Percentiles rank a stretch among this genome's conserved stretches.
phyloP scores from a whole-genome alignment of 108 stramenopile genomes.

The Nitzschia sp. region DNA sequence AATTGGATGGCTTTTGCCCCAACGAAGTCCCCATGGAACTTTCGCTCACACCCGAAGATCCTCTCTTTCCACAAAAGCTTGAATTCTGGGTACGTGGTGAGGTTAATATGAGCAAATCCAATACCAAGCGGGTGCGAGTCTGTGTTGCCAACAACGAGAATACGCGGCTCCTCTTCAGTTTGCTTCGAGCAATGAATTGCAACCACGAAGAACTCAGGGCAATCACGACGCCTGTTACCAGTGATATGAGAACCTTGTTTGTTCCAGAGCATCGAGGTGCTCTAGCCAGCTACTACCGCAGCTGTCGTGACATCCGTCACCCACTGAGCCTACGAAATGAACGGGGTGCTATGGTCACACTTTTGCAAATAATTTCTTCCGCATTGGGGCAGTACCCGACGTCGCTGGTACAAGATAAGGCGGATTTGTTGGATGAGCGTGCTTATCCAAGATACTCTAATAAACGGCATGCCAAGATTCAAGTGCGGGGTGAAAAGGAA shows the following conservation, averaged over 20 bases:
- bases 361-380: slow-evolving; percentile 60
- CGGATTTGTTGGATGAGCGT: slow-evolving; percentile 60
- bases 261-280: slow-evolving; percentile 31
- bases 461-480: slow-evolving; percentile 85
- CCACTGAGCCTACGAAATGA: slow-evolving; percentile 82
- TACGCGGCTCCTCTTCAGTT: slow-evolving; percentile 78
- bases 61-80: slow-evolving; percentile 61
- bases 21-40: slow-evolving; percentile 96
- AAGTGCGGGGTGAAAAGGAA: slow-evolving; percentile 89
- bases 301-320: slow-evolving; percentile 84
- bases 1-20: slow-evolving; percentile 97
- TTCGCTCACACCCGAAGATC: slow-evolving; percentile 57
- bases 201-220: slow-evolving; percentile 64
- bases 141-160: slow-evolving; percentile 97
- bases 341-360: slow-evolving; percentile 66
- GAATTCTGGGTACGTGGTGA: slow-evolving; percentile 92
- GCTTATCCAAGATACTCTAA: slow-evolving; percentile 80
- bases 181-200: slow-evolving; percentile 80
- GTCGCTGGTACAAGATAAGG: slow-evolving; percentile 69
- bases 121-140: slow-evolving; percentile 83
- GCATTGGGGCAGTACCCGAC: slow-evolving; percentile 78
- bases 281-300: slow-evolving; percentile 46
- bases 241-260: slow-evolving; percentile 41
- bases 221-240: slow-evolving; percentile 46
- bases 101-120: slow-evolving; percentile 13